Evolutionary conservation across 306 rosid species (phyloP).

Genomic region (Casuarina cunninghamiana): DNA sequence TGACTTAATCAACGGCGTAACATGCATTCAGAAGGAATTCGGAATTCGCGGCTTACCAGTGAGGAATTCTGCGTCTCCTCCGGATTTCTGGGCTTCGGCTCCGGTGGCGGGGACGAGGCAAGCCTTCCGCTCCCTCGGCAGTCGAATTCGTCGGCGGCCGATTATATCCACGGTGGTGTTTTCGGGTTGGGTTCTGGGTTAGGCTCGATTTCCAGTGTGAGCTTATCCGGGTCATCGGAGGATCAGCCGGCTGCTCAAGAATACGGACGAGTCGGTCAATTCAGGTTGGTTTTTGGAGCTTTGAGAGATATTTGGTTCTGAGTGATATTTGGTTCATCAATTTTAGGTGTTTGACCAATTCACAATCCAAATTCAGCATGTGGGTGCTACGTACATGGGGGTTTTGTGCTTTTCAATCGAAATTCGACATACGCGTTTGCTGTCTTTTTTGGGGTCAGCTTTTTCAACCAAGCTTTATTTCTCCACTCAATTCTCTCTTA

Average conservation of each 20-base stretch:
- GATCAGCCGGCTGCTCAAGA: conserved; percentile 57
- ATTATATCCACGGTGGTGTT: conserved; percentile 28
- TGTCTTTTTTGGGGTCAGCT: conserved; percentile 10
- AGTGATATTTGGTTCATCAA: background rate
- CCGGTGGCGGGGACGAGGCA: conserved; percentile 42
- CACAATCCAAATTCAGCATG: background rate
- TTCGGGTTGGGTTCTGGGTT: conserved; percentile 56
- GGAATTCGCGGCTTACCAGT: conserved; percentile 55
- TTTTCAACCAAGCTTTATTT: background rate
- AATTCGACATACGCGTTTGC: conserved; percentile 18
- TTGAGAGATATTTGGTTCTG: background rate
- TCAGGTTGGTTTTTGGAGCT: conserved; percentile 48
- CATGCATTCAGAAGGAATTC: conserved; percentile 77
- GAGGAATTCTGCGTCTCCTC: conserved; percentile 42
- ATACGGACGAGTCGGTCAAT: conserved; percentile 29
- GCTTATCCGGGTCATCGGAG: conserved; percentile 72
- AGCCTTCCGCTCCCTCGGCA: conserved; percentile 76
- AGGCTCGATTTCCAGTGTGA: conserved; percentile 65
- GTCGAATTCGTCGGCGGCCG: conserved; percentile 45
- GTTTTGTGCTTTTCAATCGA: conserved; percentile 21
- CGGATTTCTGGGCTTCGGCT: conserved; percentile 52
- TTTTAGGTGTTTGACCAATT: background rate
- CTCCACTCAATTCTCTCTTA: background rate
- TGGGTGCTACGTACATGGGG: conserved; percentile 22
- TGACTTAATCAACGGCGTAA: background rate